Percentiles rank a stretch among this genome's conserved stretches.
phyloP scores from a whole-genome alignment of 2,329 filamentous ascomycete genomes.

The Penicillium sp. region DNA sequence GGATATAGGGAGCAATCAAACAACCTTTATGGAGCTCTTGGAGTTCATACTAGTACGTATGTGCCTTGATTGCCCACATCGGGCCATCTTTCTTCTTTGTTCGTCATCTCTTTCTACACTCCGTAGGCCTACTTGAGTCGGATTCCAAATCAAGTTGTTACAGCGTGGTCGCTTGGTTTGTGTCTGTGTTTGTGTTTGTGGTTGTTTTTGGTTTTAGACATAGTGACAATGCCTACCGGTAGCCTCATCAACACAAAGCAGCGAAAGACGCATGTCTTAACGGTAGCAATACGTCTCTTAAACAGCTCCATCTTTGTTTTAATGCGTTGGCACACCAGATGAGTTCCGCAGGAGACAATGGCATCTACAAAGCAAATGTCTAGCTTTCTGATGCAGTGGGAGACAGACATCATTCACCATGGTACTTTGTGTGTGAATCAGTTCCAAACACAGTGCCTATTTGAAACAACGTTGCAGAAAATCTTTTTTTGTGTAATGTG shows the following conservation, averaged over 20 bases:
- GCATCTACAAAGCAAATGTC: background rate
- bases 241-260: background rate
- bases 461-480: background rate
- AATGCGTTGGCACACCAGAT: background rate
- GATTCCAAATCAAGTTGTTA: background rate
- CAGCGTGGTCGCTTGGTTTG: background rate
- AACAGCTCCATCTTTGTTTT: background rate
- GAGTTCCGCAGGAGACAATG: background rate
- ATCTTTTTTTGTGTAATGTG: background rate
- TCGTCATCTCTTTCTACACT: background rate
- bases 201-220: background rate
- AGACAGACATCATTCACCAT: background rate
- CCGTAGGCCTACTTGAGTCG: background rate
- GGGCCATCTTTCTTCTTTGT: background rate
- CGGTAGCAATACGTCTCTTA: background rate
- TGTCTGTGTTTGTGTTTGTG: background rate
- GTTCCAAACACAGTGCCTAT: background rate
- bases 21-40: background rate
- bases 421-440: background rate
- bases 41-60: background rate
- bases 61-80: background rate
- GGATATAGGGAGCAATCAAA: background rate
- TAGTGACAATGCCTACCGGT: background rate
- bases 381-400: background rate
- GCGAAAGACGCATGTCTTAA: background rate